These are phyloP conservation scores for Pleurotus sapidus DNA, from an alignment of 768 basidiomycete genomes.

Conservation along the genomic window DNA sequence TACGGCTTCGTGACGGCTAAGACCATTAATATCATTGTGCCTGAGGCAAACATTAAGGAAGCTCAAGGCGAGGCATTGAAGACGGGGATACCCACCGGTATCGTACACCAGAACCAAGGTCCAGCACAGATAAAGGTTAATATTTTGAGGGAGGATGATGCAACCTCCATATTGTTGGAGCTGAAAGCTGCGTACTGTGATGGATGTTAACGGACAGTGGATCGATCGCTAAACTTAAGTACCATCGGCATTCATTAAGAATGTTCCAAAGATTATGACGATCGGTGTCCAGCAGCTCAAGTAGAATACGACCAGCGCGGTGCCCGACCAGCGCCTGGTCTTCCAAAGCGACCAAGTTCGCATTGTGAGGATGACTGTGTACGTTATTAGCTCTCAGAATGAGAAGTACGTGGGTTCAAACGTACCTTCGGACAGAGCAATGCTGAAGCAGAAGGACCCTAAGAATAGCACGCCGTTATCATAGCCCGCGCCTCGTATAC, in stretches of 20 bases:
- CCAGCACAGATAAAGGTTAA: not conserved
- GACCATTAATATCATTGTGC: not conserved
- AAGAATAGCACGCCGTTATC: too few species aligned
- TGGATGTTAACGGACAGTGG: not conserved
- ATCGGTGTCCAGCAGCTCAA: not conserved
- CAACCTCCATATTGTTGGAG: not conserved
- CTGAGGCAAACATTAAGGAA: not conserved
- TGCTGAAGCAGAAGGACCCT: not conserved
- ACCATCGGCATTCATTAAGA: not conserved
- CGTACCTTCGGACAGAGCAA: not conserved
- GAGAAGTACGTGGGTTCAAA: not conserved
- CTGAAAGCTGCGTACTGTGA: not conserved
- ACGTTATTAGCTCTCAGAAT: not conserved
- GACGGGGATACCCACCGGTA: not conserved
- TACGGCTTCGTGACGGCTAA: not conserved
- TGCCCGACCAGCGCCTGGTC: not conserved
- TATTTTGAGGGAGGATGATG: not conserved
- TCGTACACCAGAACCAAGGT: not conserved
- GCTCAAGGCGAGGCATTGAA: not conserved
- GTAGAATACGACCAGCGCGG: not conserved
- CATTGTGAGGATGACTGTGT: not conserved
- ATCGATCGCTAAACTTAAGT: not conserved
- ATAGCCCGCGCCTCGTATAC: too few species aligned
- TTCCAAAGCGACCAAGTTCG: not conserved
- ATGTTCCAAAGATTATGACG: not conserved